These are phyloP conservation scores for Plasmodium fragile DNA, from an alignment of 169 alveolate genomes.

Conservation along the genomic window DNA sequence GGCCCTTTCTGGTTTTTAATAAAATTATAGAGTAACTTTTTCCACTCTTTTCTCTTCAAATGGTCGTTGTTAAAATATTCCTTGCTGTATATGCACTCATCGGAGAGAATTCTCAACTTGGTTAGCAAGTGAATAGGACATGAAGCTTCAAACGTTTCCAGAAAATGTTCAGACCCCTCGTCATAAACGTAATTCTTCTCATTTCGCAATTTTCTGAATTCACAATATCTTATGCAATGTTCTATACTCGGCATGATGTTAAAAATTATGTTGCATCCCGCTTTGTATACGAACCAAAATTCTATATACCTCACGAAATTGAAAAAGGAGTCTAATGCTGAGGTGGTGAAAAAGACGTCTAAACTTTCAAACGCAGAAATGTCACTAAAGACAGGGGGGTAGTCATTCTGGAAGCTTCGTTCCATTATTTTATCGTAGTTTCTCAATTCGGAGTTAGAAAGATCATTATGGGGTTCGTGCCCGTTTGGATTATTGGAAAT, in stretches of 20 bases:
- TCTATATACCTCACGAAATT: conserved; percentile 59
- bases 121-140: conserved; percentile 67
- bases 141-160: conserved; percentile 55
- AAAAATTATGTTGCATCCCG: conserved; percentile 56
- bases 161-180: conserved; percentile 13
- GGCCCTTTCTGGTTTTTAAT: conserved; percentile 44
- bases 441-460: background rate
- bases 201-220: conserved; percentile 30
- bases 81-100: conserved; percentile 47
- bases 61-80: conserved; percentile 47
- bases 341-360: conserved; percentile 20
- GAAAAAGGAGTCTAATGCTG: conserved; percentile 39
- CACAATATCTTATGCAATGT: conserved; percentile 60
- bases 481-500: background rate
- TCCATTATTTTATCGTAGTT: conserved; percentile 49
- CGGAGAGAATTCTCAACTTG: conserved; percentile 46
- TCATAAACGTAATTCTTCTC: conserved; percentile 37
- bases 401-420: conserved; percentile 42
- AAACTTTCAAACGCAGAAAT: conserved; percentile 24
- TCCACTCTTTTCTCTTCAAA: conserved; percentile 59
- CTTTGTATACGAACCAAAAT: conserved; percentile 47
- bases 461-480: background rate
- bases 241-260: conserved; percentile 55
- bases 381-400: conserved; percentile 47
- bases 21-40: conserved; percentile 41